Conservation (phyloP, 2,329 filamentous ascomycete species). For the Calonectria hawksworthii region DNA sequence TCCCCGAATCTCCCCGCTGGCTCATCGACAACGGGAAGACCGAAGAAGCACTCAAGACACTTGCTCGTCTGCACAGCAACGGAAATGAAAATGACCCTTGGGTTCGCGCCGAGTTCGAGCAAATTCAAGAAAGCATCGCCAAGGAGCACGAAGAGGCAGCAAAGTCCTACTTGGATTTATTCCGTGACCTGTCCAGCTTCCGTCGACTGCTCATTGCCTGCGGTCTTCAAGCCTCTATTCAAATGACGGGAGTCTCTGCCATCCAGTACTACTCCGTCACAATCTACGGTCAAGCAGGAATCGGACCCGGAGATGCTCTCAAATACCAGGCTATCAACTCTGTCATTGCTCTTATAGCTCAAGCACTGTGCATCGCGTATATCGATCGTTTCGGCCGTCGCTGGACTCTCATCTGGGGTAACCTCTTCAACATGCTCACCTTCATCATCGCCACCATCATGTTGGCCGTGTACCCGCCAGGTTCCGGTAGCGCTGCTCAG, state of each 20-base stretch:
- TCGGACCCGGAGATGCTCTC: slow-evolving; percentile 72
- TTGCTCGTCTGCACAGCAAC: slow-evolving; percentile 78
- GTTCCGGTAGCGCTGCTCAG: slow-evolving; percentile 59
- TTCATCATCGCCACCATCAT: slow-evolving; percentile 77
- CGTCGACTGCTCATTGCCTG: slow-evolving; percentile 80
- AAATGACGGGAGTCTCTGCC: slow-evolving; percentile 82
- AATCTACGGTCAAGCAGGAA: slow-evolving; percentile 79
- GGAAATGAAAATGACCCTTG: slow-evolving; percentile 75
- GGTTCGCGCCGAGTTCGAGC: slow-evolving; percentile 78
- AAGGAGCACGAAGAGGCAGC: slow-evolving; percentile 77
- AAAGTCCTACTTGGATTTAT: slow-evolving; percentile 77
- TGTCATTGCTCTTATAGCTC: slow-evolving; percentile 76
- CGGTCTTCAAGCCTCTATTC: slow-evolving; percentile 76
- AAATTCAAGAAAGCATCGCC: slow-evolving; percentile 75
- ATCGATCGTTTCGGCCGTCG: slow-evolving; percentile 81
- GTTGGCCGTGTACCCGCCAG: slow-evolving; percentile 69
- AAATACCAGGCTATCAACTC: slow-evolving; percentile 83
- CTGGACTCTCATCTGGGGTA: slow-evolving; percentile 80
- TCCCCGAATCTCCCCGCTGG: slow-evolving; percentile 82
- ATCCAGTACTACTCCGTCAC: slow-evolving; percentile 81
- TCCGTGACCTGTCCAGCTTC: slow-evolving; percentile 72
- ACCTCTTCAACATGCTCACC: slow-evolving; percentile 77
- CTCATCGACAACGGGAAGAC: slow-evolving; percentile 77
- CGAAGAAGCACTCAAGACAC: slow-evolving; percentile 73
- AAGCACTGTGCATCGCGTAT: slow-evolving; percentile 75